Evolutionary conservation across 2,329 filamentous ascomycete species (phyloP).

Genomic region (Fusarium miscanthi): DNA sequence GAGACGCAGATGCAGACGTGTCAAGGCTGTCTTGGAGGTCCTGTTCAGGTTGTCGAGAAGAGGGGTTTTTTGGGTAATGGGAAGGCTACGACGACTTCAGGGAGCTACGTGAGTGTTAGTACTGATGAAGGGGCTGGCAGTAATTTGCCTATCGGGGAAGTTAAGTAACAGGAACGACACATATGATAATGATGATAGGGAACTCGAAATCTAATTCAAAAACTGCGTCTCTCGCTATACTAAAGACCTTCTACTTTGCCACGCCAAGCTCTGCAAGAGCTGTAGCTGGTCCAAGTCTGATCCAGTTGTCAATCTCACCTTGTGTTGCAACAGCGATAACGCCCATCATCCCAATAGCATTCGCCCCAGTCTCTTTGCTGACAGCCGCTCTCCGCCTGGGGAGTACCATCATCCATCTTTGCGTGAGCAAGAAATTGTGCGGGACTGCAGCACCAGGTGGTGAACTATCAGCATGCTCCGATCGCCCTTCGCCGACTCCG

Average conservation of each 20-base stretch:
- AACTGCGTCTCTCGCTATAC: fast-evolving
- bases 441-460: background rate
- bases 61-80: background rate
- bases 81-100: background rate
- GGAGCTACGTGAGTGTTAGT: background rate
- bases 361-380: background rate
- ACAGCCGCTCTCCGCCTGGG: background rate
- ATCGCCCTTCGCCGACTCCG: fast-evolving
- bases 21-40: background rate
- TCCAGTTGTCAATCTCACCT: background rate
- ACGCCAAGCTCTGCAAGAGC: background rate
- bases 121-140: background rate
- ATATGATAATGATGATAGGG: background rate
- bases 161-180: fast-evolving
- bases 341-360: background rate
- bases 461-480: background rate
- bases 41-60: background rate
- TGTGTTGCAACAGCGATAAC: background rate
- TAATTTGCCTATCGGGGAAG: fast-evolving
- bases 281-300: background rate
- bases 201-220: background rate
- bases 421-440: background rate
- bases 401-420: background rate
- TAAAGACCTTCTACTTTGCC: background rate
- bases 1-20: background rate